Base-by-base conservation (phyloP, 768 basidiomycete genomes). In the Kwoniella sp. region DNA sequence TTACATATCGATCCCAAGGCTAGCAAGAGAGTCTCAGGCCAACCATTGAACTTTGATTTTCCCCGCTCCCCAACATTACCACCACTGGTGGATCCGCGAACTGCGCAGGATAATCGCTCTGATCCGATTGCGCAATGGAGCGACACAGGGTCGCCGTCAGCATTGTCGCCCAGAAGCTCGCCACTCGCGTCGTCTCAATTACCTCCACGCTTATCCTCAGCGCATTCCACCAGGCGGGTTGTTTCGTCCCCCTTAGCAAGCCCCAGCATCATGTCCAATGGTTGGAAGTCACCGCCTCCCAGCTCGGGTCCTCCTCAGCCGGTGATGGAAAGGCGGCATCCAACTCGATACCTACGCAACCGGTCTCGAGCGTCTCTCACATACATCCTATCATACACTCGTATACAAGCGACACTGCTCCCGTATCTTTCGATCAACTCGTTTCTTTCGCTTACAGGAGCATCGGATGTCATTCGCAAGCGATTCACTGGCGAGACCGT, bases 401-500 rank as follows among this genome's bases (percentile, higher is more conserved):
- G 37, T 1, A 67, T 77, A 12, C 72, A 73, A 33, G 60, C 67
- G n/a, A 49, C 62, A 0, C 47, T 79, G 19, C 54, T 79, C 40
- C 65, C 75, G 1, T 59, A 59, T 22, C 44, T 79, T n/a, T 60
- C 70, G 10, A 76, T 78, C 63, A 73, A 78, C 29, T 67, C 71
- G 9, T 78, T 79, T 49, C 63, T 79, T 10, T 73, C 75, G 13
- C 64, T 79, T 7, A 60, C 64, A 9, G 69, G 71, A 4, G 57
- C 72, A 7, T 69, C 76, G 8, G 68, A 72, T 12, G 36, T 19
- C 1, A 58, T 76, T 15, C 61, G 77, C 26, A 64, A 68, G 27
- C 48, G 54, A n/a, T 69, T 79, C 58, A 69, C 73, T 13, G 78
- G 78, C 3, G 78, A 79, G 56, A 53, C 68, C 17, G 72, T 79